Percentiles rank a stretch among this genome's conserved stretches.
These are phyloP conservation scores for Amylostereum areolatum DNA, from an alignment of 1,284 basidiomycete species.

Conservation along the genomic window DNA sequence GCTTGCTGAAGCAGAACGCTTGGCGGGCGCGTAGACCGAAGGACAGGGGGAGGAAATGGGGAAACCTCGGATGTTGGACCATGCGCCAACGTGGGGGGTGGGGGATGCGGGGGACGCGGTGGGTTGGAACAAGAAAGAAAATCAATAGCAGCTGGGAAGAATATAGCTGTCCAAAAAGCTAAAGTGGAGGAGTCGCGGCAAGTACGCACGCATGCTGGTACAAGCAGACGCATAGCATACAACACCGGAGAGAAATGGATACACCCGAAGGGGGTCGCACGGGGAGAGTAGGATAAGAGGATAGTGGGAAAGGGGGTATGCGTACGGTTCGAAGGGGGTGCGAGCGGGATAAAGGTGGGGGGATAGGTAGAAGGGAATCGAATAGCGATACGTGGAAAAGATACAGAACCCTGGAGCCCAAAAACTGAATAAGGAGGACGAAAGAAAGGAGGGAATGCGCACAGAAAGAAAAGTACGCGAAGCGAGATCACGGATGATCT, in stretches of 20 bases:
- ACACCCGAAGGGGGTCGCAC: background rate
- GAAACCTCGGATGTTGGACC: background rate
- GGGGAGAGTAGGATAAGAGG: background rate
- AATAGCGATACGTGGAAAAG: no score
- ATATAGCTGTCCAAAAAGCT: constrained; percentile 1
- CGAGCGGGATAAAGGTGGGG: background rate
- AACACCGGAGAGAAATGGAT: background rate
- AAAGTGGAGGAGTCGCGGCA: constrained; percentile 1
- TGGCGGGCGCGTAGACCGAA: background rate
- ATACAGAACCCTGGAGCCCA: background rate
- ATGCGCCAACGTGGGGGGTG: constrained; percentile 7
- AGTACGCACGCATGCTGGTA: constrained; percentile 1
- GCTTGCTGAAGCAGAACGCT: background rate
- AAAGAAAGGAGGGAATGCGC: background rate
- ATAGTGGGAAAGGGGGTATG: background rate
- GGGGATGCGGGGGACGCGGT: constrained; percentile 7
- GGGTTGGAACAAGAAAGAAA: constrained; percentile 7
- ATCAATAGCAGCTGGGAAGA: constrained; percentile 4
- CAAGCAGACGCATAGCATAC: background rate
- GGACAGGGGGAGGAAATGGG: background rate
- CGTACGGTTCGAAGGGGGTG: background rate
- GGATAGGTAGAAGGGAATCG: background rate
- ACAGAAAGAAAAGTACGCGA: background rate
- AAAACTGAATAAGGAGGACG: no score
- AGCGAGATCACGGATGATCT: background rate